Conservation (phyloP, 805 yeast species). For the Yarrowia sp. region DNA sequence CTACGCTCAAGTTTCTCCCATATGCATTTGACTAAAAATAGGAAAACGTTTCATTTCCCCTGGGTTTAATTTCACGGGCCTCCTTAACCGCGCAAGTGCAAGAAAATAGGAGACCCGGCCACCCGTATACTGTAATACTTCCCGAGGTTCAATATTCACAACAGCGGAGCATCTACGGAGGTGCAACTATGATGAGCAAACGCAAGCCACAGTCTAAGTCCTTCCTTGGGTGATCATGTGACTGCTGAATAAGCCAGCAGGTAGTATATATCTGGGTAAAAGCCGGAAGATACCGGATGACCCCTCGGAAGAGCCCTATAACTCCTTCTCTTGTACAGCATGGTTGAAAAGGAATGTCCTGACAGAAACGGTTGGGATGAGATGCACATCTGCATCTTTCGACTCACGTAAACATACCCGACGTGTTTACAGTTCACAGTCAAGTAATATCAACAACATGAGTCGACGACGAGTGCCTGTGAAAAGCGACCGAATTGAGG, state of each 20-base stretch:
- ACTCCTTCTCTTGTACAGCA: background rate
- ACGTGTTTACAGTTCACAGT: slow-evolving; percentile 30
- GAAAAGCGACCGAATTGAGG: slow-evolving; percentile 35
- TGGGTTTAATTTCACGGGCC: slow-evolving; percentile 4
- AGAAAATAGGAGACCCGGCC: background rate
- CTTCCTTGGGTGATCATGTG: background rate
- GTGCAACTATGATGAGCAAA: background rate
- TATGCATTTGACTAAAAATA: background rate
- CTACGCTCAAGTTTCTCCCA: too few species aligned
- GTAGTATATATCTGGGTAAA: background rate
- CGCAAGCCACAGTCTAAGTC: background rate
- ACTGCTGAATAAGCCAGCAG: background rate
- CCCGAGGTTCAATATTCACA: background rate
- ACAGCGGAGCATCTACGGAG: background rate
- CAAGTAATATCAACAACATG: slow-evolving; percentile 13
- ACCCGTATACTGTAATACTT: background rate
- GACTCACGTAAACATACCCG: slow-evolving; percentile 14
- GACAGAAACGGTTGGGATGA: slow-evolving; percentile 15
- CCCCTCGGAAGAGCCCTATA: background rate
- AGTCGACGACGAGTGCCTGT: slow-evolving; percentile 17
- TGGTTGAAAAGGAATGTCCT: background rate
- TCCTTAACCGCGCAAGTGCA: slow-evolving; percentile 6
- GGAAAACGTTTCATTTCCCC: slow-evolving; percentile 22
- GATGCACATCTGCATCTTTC: slow-evolving; percentile 14
- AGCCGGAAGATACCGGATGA: background rate